Base-by-base conservation (phyloP, 768 basidiomycete species). In the Royoungia palumana region DNA sequence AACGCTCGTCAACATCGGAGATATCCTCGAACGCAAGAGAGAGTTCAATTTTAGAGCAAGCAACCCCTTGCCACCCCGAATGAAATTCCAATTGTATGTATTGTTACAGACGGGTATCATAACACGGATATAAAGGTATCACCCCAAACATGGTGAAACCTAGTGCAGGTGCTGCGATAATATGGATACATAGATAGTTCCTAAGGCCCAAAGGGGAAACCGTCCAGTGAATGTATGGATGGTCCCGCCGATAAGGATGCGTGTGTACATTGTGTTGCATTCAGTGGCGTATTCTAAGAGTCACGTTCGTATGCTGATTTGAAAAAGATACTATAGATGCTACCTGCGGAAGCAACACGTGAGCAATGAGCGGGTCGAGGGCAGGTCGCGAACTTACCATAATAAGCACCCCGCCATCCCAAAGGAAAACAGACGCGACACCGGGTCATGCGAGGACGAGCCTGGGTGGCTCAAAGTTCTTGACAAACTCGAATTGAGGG, bases 401-500 rank as follows among this genome's bases (percentile, higher is more conserved):
- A 19, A 35, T 35, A 10, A 21, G 39, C 32, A 32, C 14, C 16
- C 9, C 6, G 7, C 9, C 2, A 32, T n/a, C 25, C 35, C 22
- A 22, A 46, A 49, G 14, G 19, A 24, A 16, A 28, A 8, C 28
- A 43, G n/a, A 3, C 28, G 28, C 11, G 2, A 28, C 11, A 41
- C 19, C 14, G 8, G 45, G 41, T 58, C 42, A 57, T 34, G 58
- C 50, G 7, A 52, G 36, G 37, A 60, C 56, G 35, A 58, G 50
- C n/a, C 63, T 20, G 1, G 63, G 61, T 2, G 63, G 61, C 27
- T 60, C 59, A 57, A 85, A 88, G 57, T 76, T 78, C 59, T 72
- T 75, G 19, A 89, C 87, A 60, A 81, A 89, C 57, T 89, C 83
- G 61, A 81, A 83, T 65, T 89, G 87, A 1, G 83, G 75, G 16